Base-by-base conservation (phyloP, 139 green algal species). In the Ostreobium quekettii region DNA sequence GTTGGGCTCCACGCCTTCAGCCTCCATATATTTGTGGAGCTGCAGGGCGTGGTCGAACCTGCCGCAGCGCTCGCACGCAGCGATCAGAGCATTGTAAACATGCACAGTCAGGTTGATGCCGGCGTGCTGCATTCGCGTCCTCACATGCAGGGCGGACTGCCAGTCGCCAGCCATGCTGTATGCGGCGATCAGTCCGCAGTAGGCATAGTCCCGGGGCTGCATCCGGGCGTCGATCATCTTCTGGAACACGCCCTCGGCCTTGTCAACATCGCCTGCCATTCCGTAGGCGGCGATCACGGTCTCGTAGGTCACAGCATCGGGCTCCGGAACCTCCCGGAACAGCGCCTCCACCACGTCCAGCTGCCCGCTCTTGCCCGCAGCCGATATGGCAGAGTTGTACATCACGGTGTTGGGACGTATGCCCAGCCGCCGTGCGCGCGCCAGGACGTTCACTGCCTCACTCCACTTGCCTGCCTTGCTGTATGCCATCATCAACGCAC, bases 71-170 rank as follows among this genome's bases (percentile, higher is more conserved):
- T 95, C 87, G 58, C 81, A 90, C 2, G 85, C 88, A 11, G 89
- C 89, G 24, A 96, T 81, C 32, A 93, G 73, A 1, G 89, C 84
- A 67, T 96, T 96, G 82, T 88, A 96, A 8, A 93, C 81, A 58
- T 91, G 83, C 37, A 95, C 82, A 3, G 76, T 81, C 19, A 71
- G 22, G 19, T 28, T 7, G 4, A 57, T 1, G 57, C 6, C 38
- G 35, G 36, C 61, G 3, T 38, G 11, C 26, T 68, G 61, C 61
- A 68, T 68, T 5, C 74, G 47, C 15, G n/a, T 48, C 4, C 70
- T 39, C 47, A 91, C 78, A 4, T 66, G 39, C 66, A 89, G 59
- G 4, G 85, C 82, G 2, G 69, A 70, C 29, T 76, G 56, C 61
- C 64, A 80, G 71, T 92, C 79, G 15, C 88, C 84, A 22, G 73